Evolutionary conservation across 2,329 filamentous ascomycete species (phyloP).

Genomic region (Fusarium clavum): DNA sequence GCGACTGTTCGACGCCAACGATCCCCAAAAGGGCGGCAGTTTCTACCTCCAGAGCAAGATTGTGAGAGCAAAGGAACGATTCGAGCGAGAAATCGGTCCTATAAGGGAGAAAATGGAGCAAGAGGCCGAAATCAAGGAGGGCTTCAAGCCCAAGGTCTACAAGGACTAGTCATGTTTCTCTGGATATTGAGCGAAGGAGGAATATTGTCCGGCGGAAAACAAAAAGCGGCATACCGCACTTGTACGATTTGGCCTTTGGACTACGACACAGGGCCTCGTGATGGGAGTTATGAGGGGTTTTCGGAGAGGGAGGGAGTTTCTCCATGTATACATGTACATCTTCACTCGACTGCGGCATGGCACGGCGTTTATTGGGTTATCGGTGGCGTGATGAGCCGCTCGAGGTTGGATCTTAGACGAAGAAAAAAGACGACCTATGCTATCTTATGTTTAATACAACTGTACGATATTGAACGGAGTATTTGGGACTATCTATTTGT

Average conservation of each 20-base stretch:
- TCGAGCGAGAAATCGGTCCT: slow-evolving; percentile 86
- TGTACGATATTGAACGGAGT: slow-evolving; percentile 45
- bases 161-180: slow-evolving; percentile 72
- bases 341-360: slow-evolving; percentile 67
- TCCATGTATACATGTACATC: slow-evolving; percentile 59
- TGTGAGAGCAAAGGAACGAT: slow-evolving; percentile 86
- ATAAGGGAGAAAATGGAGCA: slow-evolving; percentile 76
- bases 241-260: slow-evolving; percentile 39
- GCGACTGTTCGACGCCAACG: slow-evolving; percentile 91
- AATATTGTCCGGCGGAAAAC: not conserved
- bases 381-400: slow-evolving; percentile 46
- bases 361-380: slow-evolving; percentile 59
- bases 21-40: slow-evolving; percentile 94
- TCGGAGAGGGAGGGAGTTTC: slow-evolving; percentile 32
- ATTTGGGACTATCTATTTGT: not conserved
- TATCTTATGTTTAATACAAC: slow-evolving; percentile 47
- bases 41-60: slow-evolving; percentile 99
- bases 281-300: slow-evolving; percentile 34
- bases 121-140: slow-evolving; percentile 83
- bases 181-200: not conserved
- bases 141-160: slow-evolving; percentile 95
- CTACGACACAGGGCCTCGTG: slow-evolving; percentile 2
- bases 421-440: slow-evolving; percentile 43
- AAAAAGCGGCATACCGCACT: slow-evolving; percentile 8
- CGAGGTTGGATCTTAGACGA: slow-evolving; percentile 49